phyloP scores from a whole-genome alignment of 2,329 filamentous ascomycete genomes.

The Ascomycota sp. region DNA sequence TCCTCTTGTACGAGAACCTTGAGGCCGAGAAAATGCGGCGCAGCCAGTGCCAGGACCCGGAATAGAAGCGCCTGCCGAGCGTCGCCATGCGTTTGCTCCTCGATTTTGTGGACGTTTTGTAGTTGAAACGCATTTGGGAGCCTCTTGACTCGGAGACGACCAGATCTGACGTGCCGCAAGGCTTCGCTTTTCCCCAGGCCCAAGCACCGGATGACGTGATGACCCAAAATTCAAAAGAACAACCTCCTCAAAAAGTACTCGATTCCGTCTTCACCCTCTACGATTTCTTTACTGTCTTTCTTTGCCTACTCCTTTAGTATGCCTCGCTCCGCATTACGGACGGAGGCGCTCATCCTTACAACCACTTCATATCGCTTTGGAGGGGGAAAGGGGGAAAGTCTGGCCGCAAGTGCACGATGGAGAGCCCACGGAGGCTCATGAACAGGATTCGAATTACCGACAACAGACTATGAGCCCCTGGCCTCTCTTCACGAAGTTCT shows the following conservation, averaged over 20 bases:
- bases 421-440: too few relatives aligned
- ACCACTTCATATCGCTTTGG: too few relatives aligned
- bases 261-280: constrained; percentile 4
- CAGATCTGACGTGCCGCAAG: constrained; percentile 46
- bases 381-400: too few relatives aligned
- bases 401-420: too few relatives aligned
- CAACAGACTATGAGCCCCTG: too few relatives aligned
- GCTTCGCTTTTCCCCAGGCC: constrained; percentile 28
- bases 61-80: constrained; percentile 19
- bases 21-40: constrained; percentile 98
- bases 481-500: too few relatives aligned
- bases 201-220: constrained; percentile 23
- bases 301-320: constrained; percentile 3
- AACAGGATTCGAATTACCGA: too few relatives aligned
- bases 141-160: constrained; percentile 21
- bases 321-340: constrained; percentile 3
- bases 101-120: constrained; percentile 10
- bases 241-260: constrained; percentile 8
- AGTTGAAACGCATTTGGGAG: constrained; percentile 31
- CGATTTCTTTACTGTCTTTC: constrained; percentile 8
- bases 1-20: constrained; percentile 93
- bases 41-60: constrained; percentile 47
- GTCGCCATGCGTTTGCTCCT: constrained; percentile 10
- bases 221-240: constrained; percentile 9
- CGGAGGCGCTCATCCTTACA: constrained; percentile 1